Evolutionary conservation across 768 basidiomycete species (phyloP).

Genomic region (Nidularia sp.): DNA sequence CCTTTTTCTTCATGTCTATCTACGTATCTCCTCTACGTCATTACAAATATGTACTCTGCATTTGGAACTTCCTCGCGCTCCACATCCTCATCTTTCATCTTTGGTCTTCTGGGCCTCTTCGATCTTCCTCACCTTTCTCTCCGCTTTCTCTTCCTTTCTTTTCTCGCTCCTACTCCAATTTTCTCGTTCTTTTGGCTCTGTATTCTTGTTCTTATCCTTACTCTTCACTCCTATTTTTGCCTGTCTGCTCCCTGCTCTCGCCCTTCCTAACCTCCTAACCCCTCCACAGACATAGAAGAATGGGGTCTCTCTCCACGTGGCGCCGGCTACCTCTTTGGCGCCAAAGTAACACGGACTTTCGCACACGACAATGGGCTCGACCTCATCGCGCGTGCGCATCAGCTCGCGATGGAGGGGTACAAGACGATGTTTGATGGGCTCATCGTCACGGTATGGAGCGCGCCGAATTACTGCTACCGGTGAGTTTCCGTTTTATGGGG

Average conservation of each 20-base stretch:
- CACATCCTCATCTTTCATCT: too few species aligned
- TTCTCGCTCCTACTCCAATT: too few species aligned
- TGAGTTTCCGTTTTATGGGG: conserved; percentile 33
- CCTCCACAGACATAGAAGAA: conserved; percentile 70
- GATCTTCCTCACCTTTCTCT: too few species aligned
- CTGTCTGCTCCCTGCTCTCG: neutral
- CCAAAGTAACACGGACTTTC: conserved; percentile 86
- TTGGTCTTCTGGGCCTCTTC: too few species aligned
- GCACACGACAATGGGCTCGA: conserved; percentile 90
- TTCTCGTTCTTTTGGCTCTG: too few species aligned
- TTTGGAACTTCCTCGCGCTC: too few species aligned
- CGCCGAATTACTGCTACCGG: conserved; percentile 98
- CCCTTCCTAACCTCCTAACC: conserved; percentile 11
- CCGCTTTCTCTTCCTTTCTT: too few species aligned
- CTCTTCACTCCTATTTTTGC: neutral
- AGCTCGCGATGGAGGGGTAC: conserved; percentile 96
- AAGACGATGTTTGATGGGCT: conserved; percentile 95
- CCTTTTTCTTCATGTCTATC: too few species aligned
- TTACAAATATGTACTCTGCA: too few species aligned
- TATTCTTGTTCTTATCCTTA: too few species aligned
- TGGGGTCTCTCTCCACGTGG: conserved; percentile 99
- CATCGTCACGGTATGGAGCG: conserved; percentile 98
- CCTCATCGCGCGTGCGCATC: conserved; percentile 95
- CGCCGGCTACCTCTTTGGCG: conserved; percentile 93
- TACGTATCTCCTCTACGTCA: too few species aligned